A percentile compares a stretch with the other conserved stretches of the same genome.
phyloP scores from a whole-genome alignment of 2,329 filamentous ascomycete genomes.

The Ceratocystis eucalypticola region DNA sequence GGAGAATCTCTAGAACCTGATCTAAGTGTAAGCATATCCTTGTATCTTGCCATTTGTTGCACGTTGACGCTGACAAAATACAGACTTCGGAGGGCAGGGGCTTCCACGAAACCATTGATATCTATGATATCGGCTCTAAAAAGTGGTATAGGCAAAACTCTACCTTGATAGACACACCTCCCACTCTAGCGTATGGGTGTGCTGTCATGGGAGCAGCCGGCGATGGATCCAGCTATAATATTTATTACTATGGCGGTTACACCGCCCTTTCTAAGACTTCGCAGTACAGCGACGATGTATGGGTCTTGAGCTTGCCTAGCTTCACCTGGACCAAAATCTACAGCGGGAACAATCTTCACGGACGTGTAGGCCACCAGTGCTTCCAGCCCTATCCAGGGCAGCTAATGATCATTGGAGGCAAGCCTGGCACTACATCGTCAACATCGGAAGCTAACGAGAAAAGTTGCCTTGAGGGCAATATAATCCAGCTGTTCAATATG shows the following conservation, averaged over 20 bases:
- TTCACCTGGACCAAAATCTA: slow-evolving; percentile 60
- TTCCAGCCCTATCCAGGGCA: slow-evolving; percentile 64
- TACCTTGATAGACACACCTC: slow-evolving; percentile 32
- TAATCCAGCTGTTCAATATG: slow-evolving; percentile 58
- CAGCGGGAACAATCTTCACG: slow-evolving; percentile 37
- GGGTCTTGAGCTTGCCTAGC: slow-evolving; percentile 65
- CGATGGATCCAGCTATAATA: slow-evolving; percentile 62
- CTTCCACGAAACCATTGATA: slow-evolving; percentile 59
- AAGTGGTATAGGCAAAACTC: slow-evolving; percentile 60
- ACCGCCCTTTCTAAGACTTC: slow-evolving; percentile 33
- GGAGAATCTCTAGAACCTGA: slow-evolving; percentile 27
- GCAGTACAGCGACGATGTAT: slow-evolving; percentile 52
- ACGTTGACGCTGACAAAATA: background rate
- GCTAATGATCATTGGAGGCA: slow-evolving; percentile 67
- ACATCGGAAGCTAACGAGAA: slow-evolving; percentile 20
- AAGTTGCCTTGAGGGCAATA: slow-evolving; percentile 37
- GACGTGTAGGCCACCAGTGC: slow-evolving; percentile 60
- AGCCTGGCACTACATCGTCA: slow-evolving; percentile 26
- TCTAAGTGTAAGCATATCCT: background rate
- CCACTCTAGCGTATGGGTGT: slow-evolving; percentile 53
- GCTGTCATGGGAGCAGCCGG: slow-evolving; percentile 59
- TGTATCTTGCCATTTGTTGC: background rate
- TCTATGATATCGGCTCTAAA: slow-evolving; percentile 59
- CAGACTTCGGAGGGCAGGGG: slow-evolving; percentile 44
- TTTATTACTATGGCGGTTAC: slow-evolving; percentile 76